Evolutionary conservation across 2,329 filamentous ascomycete species (phyloP), one percentile per base, ranked within the genome.

Genomic region (Monosporascus sp.): DNA sequence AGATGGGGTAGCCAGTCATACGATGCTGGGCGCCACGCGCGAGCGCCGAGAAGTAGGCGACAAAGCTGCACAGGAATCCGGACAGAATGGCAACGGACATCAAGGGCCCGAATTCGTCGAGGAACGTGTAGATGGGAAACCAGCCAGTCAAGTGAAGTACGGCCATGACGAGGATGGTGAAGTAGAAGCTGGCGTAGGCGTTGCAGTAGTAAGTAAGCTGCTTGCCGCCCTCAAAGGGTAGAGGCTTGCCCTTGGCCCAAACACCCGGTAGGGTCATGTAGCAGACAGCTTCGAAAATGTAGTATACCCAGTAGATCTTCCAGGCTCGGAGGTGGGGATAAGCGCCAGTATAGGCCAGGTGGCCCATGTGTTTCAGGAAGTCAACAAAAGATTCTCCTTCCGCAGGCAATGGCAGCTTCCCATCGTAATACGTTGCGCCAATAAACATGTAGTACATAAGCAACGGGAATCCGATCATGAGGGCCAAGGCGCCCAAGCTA

Each of bases 401-500:
- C 2, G 74, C 74, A 1, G 84, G 88, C 44, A 76, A 74, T 17
- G 94, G 94, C 50, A 95, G 78, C 58, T 88, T 85, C 62, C 93
- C 93, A 68, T 91, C 78, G 74, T 97, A 99, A 75, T 93, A 96
- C 49, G 87, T 92, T 37, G 93, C 89, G 49, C 94, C 94, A 71
- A 96, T 86, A 92, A 92, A 97, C 92, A 99, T 96, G 76, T 97
- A 97, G 81, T 90, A 97, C 93, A 97, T 97, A 63, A 99, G 81
- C 38, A 86, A 58, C n/a, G 94, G 94, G 73, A 97, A 99, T 46
- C 88, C 84, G 58, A 91, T 80, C 91, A 97, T 97, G 83, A 97
- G 91, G 61, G 82, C 77, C 17, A 81, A 73, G 43, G 92, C 87
- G 52, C 94, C 93, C n/a, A 80, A 68, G 3, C 89, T 86, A 54